phyloP scores from a whole-genome alignment of 1,284 basidiomycete genomes.

The Ustilago shanxiensis region DNA sequence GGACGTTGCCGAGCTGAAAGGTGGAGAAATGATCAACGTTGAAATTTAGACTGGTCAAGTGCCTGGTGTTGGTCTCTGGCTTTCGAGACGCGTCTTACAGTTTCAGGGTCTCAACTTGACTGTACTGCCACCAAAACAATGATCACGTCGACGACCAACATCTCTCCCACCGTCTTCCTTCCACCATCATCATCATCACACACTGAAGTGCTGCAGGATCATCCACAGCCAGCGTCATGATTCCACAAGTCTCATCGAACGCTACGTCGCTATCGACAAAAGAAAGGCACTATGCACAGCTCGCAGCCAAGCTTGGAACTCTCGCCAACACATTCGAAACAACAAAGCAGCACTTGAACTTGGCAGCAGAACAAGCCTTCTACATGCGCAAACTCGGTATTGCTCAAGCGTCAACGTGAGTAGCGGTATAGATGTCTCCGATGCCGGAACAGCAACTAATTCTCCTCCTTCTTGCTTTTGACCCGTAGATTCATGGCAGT shows the following conservation, averaged over 20 bases:
- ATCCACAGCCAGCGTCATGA: constrained; percentile 13
- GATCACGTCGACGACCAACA: neutral
- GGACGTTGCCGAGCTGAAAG: neutral
- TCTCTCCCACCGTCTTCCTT: neutral
- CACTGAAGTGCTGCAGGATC: neutral
- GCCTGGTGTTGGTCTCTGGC: constrained; percentile 21
- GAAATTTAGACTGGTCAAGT: neutral
- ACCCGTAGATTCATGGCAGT: constrained; percentile 47
- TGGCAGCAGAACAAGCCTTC: constrained; percentile 51
- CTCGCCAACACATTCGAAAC: constrained; percentile 43
- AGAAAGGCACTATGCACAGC: constrained; percentile 50
- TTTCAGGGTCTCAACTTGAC: constrained; percentile 14
- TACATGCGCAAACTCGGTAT: constrained; percentile 56
- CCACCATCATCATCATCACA: constrained; percentile 14
- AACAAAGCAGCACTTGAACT: constrained; percentile 41
- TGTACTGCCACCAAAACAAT: neutral
- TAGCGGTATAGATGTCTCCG: too few relatives aligned
- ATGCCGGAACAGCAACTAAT: neutral
- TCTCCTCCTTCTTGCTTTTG: neutral
- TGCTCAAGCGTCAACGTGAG: constrained; percentile 50
- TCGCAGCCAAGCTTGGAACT: constrained; percentile 41
- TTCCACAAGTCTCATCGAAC: constrained; percentile 27
- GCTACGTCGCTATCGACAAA: constrained; percentile 33
- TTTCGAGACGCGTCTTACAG: constrained; percentile 21
- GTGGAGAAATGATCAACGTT: constrained; percentile 2